Percentiles rank a stretch among this genome's conserved stretches.
Evolutionary conservation across 1,284 basidiomycete genomes (phyloP).

Genomic region (Moesziomyces sp.): DNA sequence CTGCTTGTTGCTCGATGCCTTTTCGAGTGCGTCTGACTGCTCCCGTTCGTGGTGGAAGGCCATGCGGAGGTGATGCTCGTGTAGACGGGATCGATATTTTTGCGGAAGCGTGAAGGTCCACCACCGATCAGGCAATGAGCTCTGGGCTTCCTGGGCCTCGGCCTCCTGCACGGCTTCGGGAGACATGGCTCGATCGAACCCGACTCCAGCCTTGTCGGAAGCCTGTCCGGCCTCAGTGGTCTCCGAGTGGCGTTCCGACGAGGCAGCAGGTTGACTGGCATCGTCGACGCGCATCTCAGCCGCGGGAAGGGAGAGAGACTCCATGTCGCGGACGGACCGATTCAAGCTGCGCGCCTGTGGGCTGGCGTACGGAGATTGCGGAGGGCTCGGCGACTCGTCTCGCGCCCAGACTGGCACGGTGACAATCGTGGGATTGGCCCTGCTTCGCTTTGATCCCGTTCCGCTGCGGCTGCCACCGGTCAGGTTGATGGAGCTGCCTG

Average conservation of each 20-base stretch:
- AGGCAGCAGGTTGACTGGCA: constrained; percentile 10
- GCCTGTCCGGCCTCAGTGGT: constrained; percentile 14
- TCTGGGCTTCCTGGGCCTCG: constrained; percentile 31
- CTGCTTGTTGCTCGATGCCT: constrained; percentile 8
- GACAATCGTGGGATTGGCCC: constrained; percentile 41
- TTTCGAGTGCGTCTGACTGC: constrained; percentile 21
- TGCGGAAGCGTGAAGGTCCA: constrained; percentile 61
- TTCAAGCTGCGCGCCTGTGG: constrained; percentile 27
- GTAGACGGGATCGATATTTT: constrained; percentile 52
- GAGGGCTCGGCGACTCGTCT: constrained; percentile 48
- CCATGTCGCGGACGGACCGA: constrained; percentile 24
- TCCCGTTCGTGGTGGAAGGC: constrained; percentile 37
- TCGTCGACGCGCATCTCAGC: constrained; percentile 20
- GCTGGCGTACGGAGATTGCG: constrained; percentile 28
- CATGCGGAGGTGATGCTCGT: constrained; percentile 54
- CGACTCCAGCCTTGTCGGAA: constrained; percentile 8
- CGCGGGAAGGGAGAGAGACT: constrained; percentile 19
- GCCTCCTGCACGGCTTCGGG: constrained; percentile 26
- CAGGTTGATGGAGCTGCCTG: constrained; percentile 22
- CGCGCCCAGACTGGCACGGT: constrained; percentile 51
- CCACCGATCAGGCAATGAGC: constrained; percentile 45
- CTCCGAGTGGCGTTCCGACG: constrained; percentile 16
- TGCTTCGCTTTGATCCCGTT: constrained; percentile 16
- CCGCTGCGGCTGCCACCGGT: constrained; percentile 11
- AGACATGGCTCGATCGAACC: constrained; percentile 22